Evolutionary conservation across 2,329 filamentous ascomycete species (phyloP).

Genomic region (Penicillium sp.): DNA sequence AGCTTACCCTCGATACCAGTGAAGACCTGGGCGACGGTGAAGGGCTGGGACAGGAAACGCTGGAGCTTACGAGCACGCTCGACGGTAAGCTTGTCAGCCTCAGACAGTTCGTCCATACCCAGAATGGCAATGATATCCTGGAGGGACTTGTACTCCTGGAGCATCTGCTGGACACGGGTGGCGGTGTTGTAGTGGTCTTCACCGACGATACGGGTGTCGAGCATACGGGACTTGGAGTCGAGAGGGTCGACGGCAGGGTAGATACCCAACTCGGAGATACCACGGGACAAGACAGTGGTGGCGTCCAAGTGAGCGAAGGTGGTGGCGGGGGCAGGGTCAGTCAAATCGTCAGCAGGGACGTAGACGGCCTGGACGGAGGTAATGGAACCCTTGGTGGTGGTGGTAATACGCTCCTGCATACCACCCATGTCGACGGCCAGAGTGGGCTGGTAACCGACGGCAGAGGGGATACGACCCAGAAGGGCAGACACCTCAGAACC

Average conservation of each 20-base stretch:
- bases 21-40: conserved; percentile 70
- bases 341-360: conserved; percentile 99
- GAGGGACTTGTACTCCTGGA: conserved; percentile 99
- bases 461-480: conserved; percentile 98
- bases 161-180: conserved; percentile 93
- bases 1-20: conserved; percentile 87
- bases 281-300: conserved; percentile 99
- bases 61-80: conserved; percentile 99
- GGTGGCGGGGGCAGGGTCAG: conserved; percentile 96
- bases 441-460: conserved; percentile 99
- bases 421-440: conserved; percentile 97
- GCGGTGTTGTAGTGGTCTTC: conserved; percentile 95
- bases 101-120: conserved; percentile 99
- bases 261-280: conserved; percentile 99
- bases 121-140: conserved; percentile 99
- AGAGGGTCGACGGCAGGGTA: conserved; percentile 99
- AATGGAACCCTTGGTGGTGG: conserved; percentile 98
- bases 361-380: conserved; percentile 99
- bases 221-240: conserved; percentile 98
- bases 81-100: conserved; percentile 98
- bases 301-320: conserved; percentile 99
- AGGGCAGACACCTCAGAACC: conserved; percentile 99
- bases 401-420: conserved; percentile 99
- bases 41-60: conserved; percentile 98
- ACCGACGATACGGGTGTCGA: conserved; percentile 96